Evolutionary conservation across 208 protist species (phyloP).

Genomic region (Leptomonas seymouri): DNA sequence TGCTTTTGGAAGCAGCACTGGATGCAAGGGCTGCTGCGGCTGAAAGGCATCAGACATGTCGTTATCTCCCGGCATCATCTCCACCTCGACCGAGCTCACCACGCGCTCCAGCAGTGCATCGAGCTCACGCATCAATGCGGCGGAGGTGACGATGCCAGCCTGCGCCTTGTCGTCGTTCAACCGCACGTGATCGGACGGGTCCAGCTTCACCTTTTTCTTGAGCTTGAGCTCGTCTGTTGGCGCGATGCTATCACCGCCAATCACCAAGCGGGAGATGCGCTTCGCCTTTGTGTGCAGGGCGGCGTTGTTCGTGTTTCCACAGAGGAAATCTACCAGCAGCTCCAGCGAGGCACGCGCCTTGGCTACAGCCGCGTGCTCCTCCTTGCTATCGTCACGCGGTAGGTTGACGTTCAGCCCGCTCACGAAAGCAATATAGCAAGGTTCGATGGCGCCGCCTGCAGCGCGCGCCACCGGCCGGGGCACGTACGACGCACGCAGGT

Average conservation of each 20-base stretch:
- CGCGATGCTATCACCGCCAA: constrained; percentile 88
- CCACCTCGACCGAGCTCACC: constrained; percentile 76
- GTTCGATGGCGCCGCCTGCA: constrained; percentile 10
- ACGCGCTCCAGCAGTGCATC: constrained; percentile 75
- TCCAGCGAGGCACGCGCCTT: constrained; percentile 51
- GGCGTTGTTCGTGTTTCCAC: constrained; percentile 62
- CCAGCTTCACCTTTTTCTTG: constrained; percentile 87
- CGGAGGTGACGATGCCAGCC: constrained; percentile 48
- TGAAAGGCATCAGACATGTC: constrained; percentile 92
- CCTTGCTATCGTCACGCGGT: constrained; percentile 18
- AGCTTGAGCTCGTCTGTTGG: constrained; percentile 84
- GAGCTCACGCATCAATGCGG: constrained; percentile 70
- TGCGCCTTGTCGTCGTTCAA: constrained; percentile 66
- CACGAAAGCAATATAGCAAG: constrained; percentile 88
- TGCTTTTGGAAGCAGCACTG: constrained; percentile 74
- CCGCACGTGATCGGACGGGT: constrained; percentile 79
- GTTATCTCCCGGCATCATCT: constrained; percentile 90
- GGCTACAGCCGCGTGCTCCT: constrained; percentile 30
- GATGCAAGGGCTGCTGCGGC: constrained; percentile 93
- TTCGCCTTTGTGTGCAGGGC: constrained; percentile 45
- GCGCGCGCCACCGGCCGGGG: constrained; percentile 34
- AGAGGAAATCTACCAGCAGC: constrained; percentile 82
- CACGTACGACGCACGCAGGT: constrained; percentile 48
- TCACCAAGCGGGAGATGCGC: constrained; percentile 74
- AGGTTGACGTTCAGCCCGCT: constrained; percentile 63